Evolutionary conservation across 192 early-diverging fungal genomes (phyloP), one percentile per base, ranked within the genome.

Genomic region (Coemansia sp.): DNA sequence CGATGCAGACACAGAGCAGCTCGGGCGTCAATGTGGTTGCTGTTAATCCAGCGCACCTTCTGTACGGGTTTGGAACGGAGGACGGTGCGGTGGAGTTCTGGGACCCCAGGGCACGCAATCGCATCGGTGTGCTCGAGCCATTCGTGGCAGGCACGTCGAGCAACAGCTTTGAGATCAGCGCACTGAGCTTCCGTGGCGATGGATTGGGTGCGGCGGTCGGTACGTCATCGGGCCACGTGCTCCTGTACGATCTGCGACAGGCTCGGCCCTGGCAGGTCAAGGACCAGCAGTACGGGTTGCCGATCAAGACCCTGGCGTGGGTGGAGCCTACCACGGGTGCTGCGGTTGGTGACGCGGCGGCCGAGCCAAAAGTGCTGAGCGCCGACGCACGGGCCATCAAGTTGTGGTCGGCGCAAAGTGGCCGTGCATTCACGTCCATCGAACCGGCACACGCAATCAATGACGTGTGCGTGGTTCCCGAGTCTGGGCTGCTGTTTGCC

Each of bases 201-300:
- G 97, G 97, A 6, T 83, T 99, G 63, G 86, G 88, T 16, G 84
- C 89, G 63, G 94, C 88, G 11, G 89, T 94, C 1, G 97, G 97
- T 52, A 98, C 95, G 6, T 88, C 91, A 8, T 90, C 92, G 36
- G 97, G 97, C 22, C 95, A 97, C 54, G 90, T 94, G 18, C 73
- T 98, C 40, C 84, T 96, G 41, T 97, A 97, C 74, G 97, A 99
- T 86, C 84, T 99, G 73, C 89, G 97, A 49, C 86, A 89, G 72
- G 86, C 86, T 58, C 79, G 86, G 19, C 97, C 97, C 9, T 86
- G 90, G 65, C 82, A 93, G 54, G 85, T 95, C 71, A 98, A 97
- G 85, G 97, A 99, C 85, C 97, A 99, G 79, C 94, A 96, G 81
- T 99, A 96, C 76, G 95, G 95, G 16, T 88, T 92, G 72, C 94